Base-by-base conservation (phyloP, 1,284 basidiomycete genomes). In the Ganoderma multipileum region DNA sequence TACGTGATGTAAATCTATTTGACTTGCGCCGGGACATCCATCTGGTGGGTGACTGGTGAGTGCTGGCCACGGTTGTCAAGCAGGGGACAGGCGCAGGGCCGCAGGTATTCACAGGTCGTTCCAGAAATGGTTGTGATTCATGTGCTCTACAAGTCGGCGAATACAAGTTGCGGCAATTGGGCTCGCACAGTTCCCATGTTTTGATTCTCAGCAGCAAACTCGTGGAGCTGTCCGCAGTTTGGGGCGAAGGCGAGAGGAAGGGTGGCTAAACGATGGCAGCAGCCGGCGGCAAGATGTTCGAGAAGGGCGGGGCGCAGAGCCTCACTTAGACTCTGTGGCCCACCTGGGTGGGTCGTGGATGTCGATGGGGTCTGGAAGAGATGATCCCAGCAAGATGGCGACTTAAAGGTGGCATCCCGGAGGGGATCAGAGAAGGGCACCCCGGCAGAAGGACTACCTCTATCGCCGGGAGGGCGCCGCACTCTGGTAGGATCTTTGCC, bases 391-490 rank as follows among this genome's bases (percentile, higher is more conserved):
- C 30, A 18, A 55, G 30, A 58, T 58, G 28, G 55, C 55, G 55
- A 28, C 38, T 36, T 5, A 58, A 38, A 28, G 55, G 55, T 58
- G 55, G 66, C 66, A 68, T 64, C n/a, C n/a, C 55, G 26, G 28
- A 38, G 54, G n/a, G 64, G 63, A 70, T 63, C 63, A 39, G 50
- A 54, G 69, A 68, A 70, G 66, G 39, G 4, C 14, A 26, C 26
- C 18, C 18, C 60, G 23, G 59, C 63, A 65, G 66, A 66, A 66
- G 66, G 63, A 20, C 26, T 38, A 20, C 30, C 30, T 58, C 7
- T 20, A 36, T 38, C 55, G 55, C 28, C 16, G 55, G 30, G n/a
- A 18, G 8, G 39, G 39, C 58, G 58, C 30, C 33, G 66, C 47
- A 63, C 54, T 66, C 44, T 50, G 67, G 66, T 38, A 59, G 59